Base-by-base conservation (phyloP, 1,284 basidiomycete species). In the Fistulina hepatica region DNA sequence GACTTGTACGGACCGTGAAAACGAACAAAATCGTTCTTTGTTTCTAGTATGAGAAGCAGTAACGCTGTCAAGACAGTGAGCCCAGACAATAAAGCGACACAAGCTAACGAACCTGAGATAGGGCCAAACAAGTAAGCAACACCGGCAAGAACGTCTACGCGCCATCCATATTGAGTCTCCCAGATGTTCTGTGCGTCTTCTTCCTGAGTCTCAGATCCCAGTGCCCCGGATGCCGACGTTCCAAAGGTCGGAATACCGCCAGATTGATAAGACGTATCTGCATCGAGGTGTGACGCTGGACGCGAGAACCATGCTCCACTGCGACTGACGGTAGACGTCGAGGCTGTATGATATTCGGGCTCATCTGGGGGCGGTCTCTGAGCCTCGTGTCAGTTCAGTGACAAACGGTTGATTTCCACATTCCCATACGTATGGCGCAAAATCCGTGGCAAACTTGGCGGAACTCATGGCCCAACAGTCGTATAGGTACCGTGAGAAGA, bases 21-120 rank as follows among this genome's bases (percentile, higher is more conserved):
- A 39, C 83, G 74, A 45, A 86, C 76, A 49, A 76, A 83, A 57
- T 86, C 82, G 48, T 84, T 85, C 47, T 76, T 71, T 7, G 79
- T 88, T 56, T 89, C 84, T 15, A 79, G 46, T n/a, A 86, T 72
- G 6, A 89, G 68, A 28, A 88, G 60, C 1, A 67, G 22, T 20
- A 86, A 56, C 2, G 82, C 83, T 86, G 44, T n/a, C 39, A 3
- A 19, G 15, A 44, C 37, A 30, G 34, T 44, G 10, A 41, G 22
- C 24, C 30, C 12, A 11, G 23, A 22, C 21, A 10, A 13, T 24
- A 12, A 16, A 17, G 25, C 15, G 35, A 27, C 27, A 23, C 6
- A n/a, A 15, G 20, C 21, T 22, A 17, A 58, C 73, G 37, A 51
- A 84, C 84, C 84, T 41, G 81, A 76, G 20, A 86, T 51, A 1